phyloP scores from a whole-genome alignment of 2,329 filamentous ascomycete genomes.

The Xenosphaeropsis pyriputrescens region DNA sequence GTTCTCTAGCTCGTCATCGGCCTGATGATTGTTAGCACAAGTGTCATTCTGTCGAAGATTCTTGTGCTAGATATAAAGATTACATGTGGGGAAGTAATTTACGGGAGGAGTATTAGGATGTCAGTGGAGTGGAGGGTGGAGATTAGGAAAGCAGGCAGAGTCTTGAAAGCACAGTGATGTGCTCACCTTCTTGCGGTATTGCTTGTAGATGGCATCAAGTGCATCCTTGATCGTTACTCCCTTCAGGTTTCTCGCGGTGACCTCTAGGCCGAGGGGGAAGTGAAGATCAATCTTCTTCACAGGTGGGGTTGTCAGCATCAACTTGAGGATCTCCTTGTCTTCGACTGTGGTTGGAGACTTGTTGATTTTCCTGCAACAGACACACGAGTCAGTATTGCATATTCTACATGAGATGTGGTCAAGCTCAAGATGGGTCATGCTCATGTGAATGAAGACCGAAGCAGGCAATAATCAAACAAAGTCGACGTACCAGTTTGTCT shows the following conservation, averaged over 20 bases:
- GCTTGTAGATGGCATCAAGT: conserved; percentile 87
- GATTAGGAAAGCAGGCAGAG: too few species aligned
- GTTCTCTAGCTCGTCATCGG: conserved; percentile 78
- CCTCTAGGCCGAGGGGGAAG: conserved; percentile 77
- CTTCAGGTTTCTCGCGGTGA: conserved; percentile 81
- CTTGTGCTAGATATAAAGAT: too few species aligned
- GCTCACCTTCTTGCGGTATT: conserved; percentile 87
- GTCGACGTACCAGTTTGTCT: conserved; percentile 63
- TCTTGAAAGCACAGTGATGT: too few species aligned
- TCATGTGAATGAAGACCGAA: background rate
- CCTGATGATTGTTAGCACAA: conserved; percentile 31
- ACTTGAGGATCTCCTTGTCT: conserved; percentile 68
- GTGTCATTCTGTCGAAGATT: background rate
- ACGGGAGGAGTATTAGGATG: too few species aligned
- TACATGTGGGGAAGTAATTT: too few species aligned
- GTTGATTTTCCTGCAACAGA: conserved; percentile 74
- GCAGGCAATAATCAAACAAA: background rate
- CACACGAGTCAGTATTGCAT: background rate
- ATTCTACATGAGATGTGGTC: conserved; percentile 2
- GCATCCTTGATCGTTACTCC: conserved; percentile 97
- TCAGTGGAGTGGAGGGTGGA: too few species aligned
- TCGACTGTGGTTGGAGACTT: conserved; percentile 65
- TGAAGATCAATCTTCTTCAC: conserved; percentile 91
- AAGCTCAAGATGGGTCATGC: conserved; percentile 2
- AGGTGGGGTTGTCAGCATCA: conserved; percentile 63